These are phyloP conservation scores for Pseudogymnoascus sp. DNA, from an alignment of 2,329 filamentous ascomycete species.

Conservation along the genomic window DNA sequence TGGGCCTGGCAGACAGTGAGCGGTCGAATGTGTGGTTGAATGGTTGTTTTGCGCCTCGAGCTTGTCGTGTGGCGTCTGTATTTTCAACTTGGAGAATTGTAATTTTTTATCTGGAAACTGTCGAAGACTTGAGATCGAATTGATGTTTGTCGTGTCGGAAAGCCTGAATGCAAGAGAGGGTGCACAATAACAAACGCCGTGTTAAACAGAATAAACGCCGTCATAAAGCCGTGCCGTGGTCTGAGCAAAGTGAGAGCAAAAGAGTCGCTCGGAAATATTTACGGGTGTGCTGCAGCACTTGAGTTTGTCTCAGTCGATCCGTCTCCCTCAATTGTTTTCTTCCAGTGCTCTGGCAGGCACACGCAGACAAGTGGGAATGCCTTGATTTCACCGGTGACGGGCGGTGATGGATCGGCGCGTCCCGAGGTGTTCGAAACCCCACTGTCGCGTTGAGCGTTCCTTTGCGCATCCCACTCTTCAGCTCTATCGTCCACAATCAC, in stretches of 20 bases:
- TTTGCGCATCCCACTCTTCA: conserved; percentile 77
- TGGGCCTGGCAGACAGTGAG: not conserved
- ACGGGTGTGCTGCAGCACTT: conserved; percentile 26
- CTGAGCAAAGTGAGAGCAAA: conserved; percentile 2
- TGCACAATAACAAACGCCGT: conserved; percentile 6
- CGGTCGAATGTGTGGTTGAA: not conserved
- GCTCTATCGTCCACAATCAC: conserved; percentile 72
- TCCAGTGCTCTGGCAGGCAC: conserved; percentile 91
- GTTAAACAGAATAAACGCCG: conserved; percentile 10
- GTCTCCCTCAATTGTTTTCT: conserved; percentile 91
- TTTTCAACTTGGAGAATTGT: not conserved
- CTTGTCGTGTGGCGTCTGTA: conserved; percentile 2
- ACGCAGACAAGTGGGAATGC: conserved; percentile 96
- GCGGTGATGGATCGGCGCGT: conserved; percentile 53
- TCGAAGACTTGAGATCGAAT: not conserved
- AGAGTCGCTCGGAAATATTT: not conserved
- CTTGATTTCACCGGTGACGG: conserved; percentile 77
- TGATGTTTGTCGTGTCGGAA: not conserved
- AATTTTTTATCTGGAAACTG: not conserved
- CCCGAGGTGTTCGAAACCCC: conserved; percentile 78
- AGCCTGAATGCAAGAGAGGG: not conserved
- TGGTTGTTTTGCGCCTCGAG: not conserved
- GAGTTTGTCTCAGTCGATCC: conserved; percentile 57
- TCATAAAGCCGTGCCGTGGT: conserved; percentile 7
- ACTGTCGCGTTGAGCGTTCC: conserved; percentile 77